Evolutionary conservation across 2,329 filamentous ascomycete genomes (phyloP).

Genomic region (Fusarium robinianum): DNA sequence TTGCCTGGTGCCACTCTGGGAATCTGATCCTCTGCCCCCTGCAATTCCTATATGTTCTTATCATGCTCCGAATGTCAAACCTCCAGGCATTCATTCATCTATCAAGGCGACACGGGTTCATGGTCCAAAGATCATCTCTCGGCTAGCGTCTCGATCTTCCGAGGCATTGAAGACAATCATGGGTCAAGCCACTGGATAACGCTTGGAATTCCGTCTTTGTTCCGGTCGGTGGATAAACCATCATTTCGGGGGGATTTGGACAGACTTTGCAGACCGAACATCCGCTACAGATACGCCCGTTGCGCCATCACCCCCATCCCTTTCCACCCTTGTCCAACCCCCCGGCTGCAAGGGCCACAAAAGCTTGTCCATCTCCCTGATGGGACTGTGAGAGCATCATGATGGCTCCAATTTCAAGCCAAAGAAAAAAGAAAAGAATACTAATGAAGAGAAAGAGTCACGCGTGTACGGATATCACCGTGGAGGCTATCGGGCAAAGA

Average conservation of each 20-base stretch:
- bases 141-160: constrained; percentile 8
- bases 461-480: too few species aligned
- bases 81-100: neutral
- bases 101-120: neutral
- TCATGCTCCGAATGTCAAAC: too few species aligned
- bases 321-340: constrained; percentile 11
- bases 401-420: constrained; percentile 6
- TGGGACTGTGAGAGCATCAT: constrained; percentile 3
- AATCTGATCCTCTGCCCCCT: constrained; percentile 4
- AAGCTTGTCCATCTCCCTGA: constrained; percentile 20
- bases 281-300: constrained; percentile 9
- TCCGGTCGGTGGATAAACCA: constrained; percentile 11
- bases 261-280: constrained; percentile 26
- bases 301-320: constrained; percentile 17
- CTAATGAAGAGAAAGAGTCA: too few species aligned
- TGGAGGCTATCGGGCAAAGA: too few species aligned
- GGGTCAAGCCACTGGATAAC: too few species aligned
- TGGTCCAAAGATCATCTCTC: constrained; percentile 4
- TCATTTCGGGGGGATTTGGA: constrained; percentile 17
- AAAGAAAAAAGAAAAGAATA: too few species aligned
- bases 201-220: constrained; percentile 8
- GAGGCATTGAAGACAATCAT: too few species aligned
- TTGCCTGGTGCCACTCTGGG: constrained; percentile 12
- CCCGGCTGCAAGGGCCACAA: constrained; percentile 10
- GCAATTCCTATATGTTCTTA: too few species aligned